A percentile compares a stretch with the other conserved stretches of the same genome.
phyloP scores from a whole-genome alignment of 192 early-diverging fungal species.

The Backusella circina region DNA sequence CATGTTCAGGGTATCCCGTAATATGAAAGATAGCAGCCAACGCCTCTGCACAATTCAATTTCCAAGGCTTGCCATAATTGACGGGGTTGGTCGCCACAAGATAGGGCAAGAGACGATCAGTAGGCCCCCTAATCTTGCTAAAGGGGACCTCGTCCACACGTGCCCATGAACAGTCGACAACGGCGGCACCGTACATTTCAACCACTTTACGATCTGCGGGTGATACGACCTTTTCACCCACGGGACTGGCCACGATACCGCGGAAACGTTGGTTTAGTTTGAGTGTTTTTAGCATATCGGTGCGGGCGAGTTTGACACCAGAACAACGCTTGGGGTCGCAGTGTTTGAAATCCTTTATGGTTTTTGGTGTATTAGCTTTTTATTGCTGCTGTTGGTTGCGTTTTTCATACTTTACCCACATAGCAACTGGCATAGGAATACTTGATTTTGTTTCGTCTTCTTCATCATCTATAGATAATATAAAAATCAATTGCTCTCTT shows the following conservation, averaged over 20 bases:
- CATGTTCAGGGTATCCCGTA: constrained; percentile 61
- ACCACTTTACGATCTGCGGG: constrained; percentile 81
- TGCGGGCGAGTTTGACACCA: constrained; percentile 83
- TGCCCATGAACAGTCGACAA: constrained; percentile 98
- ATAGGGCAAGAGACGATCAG: constrained; percentile 90
- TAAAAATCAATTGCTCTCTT: not conserved
- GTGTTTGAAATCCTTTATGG: constrained; percentile 90
- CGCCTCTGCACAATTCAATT: constrained; percentile 97
- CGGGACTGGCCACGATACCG: constrained; percentile 87
- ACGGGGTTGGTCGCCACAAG: constrained; percentile 95
- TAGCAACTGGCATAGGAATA: constrained; percentile 68
- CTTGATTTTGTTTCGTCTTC: constrained; percentile 7
- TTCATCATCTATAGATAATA: not conserved
- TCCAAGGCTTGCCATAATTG: constrained; percentile 96
- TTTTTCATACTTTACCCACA: constrained; percentile 53
- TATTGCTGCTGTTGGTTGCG: not conserved
- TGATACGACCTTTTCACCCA: constrained; percentile 84
- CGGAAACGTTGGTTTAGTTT: constrained; percentile 82
- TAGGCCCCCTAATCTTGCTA: constrained; percentile 72
- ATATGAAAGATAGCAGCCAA: constrained; percentile 93
- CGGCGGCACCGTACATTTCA: constrained; percentile 73
- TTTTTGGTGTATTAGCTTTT: not conserved
- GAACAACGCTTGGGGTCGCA: constrained; percentile 99
- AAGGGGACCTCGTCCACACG: constrained; percentile 94
- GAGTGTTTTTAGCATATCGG: constrained; percentile 76